Percentiles rank a stretch among this genome's conserved stretches.
Evolutionary conservation across 306 rosid species (phyloP).

Genomic region (Geum urbanum): DNA sequence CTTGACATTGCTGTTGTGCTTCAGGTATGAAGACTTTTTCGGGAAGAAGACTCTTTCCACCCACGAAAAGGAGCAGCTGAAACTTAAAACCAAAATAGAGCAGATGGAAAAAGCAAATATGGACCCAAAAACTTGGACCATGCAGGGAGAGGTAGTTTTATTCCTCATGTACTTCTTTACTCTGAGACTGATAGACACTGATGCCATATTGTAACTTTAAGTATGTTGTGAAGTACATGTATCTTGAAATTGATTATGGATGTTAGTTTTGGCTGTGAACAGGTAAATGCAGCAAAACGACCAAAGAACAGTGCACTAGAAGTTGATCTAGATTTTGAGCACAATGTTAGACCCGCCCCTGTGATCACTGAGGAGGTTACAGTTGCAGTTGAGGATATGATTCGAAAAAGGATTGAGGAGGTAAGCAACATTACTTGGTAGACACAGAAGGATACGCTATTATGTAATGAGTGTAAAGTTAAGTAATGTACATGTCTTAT

Average conservation of each 20-base stretch:
- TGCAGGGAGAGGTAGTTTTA: constrained; percentile 84
- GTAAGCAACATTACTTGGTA: constrained; percentile 34
- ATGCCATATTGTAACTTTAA: constrained; percentile 2
- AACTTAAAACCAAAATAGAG: constrained; percentile 57
- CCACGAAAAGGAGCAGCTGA: constrained; percentile 57
- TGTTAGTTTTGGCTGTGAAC: constrained; percentile 14
- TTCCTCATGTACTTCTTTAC: constrained; percentile 1
- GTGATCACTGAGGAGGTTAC: constrained; percentile 90
- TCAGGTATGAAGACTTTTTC: constrained; percentile 77
- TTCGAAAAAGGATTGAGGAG: constrained; percentile 68
- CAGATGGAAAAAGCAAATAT: constrained; percentile 71
- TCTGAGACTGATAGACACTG: neutral
- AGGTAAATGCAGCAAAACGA: constrained; percentile 86
- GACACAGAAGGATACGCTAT: neutral
- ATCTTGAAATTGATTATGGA: constrained; percentile 6
- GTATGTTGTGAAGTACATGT: neutral
- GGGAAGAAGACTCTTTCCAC: constrained; percentile 54
- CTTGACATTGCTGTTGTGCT: constrained; percentile 23
- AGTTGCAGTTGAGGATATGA: constrained; percentile 70
- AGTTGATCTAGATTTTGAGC: constrained; percentile 87
- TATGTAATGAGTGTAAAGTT: neutral
- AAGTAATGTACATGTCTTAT: neutral
- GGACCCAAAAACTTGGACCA: constrained; percentile 80
- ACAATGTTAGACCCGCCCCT: constrained; percentile 82
- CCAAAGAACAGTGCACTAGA: constrained; percentile 83